phyloP scores from a whole-genome alignment of 2,329 filamentous ascomycete species.

The Lecanosticta acicola region DNA sequence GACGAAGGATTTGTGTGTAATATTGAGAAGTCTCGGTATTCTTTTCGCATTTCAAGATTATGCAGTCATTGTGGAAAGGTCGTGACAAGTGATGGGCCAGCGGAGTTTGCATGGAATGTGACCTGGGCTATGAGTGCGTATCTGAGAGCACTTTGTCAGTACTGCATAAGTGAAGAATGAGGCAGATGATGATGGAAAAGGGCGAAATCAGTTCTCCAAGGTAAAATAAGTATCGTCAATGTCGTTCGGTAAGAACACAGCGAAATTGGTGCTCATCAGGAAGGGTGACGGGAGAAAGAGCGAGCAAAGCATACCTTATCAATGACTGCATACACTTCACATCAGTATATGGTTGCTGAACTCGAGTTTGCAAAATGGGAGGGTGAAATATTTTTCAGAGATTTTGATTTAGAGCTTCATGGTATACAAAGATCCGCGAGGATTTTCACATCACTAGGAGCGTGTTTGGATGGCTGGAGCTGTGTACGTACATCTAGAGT shows the following conservation, averaged over 20 bases:
- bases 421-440: conserved; percentile 17
- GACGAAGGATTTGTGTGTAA: too few species aligned
- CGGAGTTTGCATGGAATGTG: too few species aligned
- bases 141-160: too few species aligned
- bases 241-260: conserved; percentile 57
- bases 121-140: too few species aligned
- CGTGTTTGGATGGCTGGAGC: not conserved
- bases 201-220: conserved; percentile 15
- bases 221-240: conserved; percentile 15
- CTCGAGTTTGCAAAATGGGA: not conserved
- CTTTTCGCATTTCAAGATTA: too few species aligned
- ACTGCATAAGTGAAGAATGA: not conserved
- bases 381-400: conserved; percentile 15
- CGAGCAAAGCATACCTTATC: not conserved
- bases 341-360: not conserved
- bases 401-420: conserved; percentile 27
- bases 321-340: not conserved
- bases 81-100: not conserved
- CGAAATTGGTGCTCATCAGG: conserved; percentile 57
- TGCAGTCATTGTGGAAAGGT: too few species aligned
- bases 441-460: conserved; percentile 21
- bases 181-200: not conserved
- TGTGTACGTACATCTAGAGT: conserved; percentile 7
- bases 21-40: too few species aligned
- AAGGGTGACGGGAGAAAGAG: not conserved